Percentiles rank a stretch among this genome's conserved stretches.
Evolutionary conservation across 306 rosid species (phyloP).

Genomic region (Begonia fuchsioides): DNA sequence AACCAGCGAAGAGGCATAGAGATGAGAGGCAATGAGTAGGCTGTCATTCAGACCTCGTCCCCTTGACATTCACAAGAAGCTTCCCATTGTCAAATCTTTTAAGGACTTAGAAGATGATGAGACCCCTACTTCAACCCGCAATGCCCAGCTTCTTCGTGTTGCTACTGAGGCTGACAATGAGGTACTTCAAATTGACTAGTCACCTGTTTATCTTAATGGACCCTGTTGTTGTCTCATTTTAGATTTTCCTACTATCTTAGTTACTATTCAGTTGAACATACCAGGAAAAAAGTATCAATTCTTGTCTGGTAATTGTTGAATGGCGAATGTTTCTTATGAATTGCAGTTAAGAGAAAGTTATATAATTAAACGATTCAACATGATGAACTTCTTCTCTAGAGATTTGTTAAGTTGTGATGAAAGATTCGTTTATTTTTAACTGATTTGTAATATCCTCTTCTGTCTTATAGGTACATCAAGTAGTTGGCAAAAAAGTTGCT

Average conservation of each 20-base stretch:
- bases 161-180: constrained; percentile 15
- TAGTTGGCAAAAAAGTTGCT: constrained; percentile 43
- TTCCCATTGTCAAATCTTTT: constrained; percentile 37
- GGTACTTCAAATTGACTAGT: background rate
- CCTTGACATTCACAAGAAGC: constrained; percentile 49
- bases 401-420: background rate
- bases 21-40: constrained; percentile 36
- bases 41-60: constrained; percentile 50
- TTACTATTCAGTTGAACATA: no score
- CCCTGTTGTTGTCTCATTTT: no score
- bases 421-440: background rate
- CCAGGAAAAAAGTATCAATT: no score
- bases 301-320: no score
- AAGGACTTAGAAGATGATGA: constrained; percentile 55
- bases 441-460: background rate
- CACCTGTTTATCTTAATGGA: no score
- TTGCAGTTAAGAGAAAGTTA: no score
- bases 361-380: no score
- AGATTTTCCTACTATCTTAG: no score
- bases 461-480: constrained; percentile 29
- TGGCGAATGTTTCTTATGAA: no score
- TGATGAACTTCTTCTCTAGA: no score
- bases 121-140: constrained; percentile 32
- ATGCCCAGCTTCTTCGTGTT: constrained; percentile 30
- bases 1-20: background rate